Evolutionary conservation across 1,284 basidiomycete species (phyloP).

Genomic region (Tilletia caries): DNA sequence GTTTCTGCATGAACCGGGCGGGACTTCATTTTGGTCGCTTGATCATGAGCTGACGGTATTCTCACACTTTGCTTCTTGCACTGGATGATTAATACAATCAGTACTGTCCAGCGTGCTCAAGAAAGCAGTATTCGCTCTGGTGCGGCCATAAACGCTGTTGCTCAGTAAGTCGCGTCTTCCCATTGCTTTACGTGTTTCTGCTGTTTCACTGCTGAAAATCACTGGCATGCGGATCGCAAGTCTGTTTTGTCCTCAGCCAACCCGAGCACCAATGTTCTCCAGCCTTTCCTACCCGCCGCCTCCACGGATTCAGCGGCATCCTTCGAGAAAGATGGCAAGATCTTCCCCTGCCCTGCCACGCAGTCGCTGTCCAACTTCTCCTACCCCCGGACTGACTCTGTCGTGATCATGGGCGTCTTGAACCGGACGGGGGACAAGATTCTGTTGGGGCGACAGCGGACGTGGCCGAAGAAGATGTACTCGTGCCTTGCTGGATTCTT

Average conservation of each 20-base stretch:
- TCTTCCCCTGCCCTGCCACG: slow-evolving; percentile 26
- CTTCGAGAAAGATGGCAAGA: slow-evolving; percentile 28
- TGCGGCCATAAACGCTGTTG: slow-evolving; percentile 92
- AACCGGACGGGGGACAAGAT: slow-evolving; percentile 74
- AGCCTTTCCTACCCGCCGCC: neutral
- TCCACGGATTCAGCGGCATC: neutral
- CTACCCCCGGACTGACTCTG: slow-evolving; percentile 56
- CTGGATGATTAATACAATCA: slow-evolving; percentile 43
- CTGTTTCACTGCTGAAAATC: neutral
- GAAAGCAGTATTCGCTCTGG: slow-evolving; percentile 80
- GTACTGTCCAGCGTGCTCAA: slow-evolving; percentile 86
- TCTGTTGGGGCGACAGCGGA: slow-evolving; percentile 75
- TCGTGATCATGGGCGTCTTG: slow-evolving; percentile 87
- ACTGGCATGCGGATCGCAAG: neutral
- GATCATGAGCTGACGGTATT: no score
- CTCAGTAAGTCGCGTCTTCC: slow-evolving; percentile 16
- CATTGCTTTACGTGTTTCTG: slow-evolving; percentile 18
- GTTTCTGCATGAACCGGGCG: no score
- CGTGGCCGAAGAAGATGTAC: slow-evolving; percentile 56
- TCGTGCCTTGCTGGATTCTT: slow-evolving; percentile 52
- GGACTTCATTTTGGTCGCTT: slow-evolving; percentile 12
- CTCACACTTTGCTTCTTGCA: no score
- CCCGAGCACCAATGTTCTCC: neutral
- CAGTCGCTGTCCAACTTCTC: slow-evolving; percentile 39
- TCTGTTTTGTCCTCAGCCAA: neutral